Conservation (phyloP, 2,329 filamentous ascomycete species). For the Trichophaea hybrida region DNA sequence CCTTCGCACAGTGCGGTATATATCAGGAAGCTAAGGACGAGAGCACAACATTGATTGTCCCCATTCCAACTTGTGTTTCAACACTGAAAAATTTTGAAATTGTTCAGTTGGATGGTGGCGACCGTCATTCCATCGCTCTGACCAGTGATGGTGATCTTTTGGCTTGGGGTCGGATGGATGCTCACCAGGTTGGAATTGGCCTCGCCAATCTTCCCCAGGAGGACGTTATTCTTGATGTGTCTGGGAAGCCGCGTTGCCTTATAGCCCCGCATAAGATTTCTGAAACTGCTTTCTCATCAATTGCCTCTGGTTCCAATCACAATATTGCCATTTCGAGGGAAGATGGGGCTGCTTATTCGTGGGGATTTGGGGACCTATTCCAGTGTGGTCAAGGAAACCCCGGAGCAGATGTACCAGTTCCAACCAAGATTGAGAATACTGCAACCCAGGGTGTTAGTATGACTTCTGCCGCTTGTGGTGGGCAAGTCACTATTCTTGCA, state of each 20-base stretch:
- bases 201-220: conserved; percentile 42
- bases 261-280: conserved; percentile 48
- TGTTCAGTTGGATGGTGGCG: conserved; percentile 52
- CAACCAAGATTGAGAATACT: conserved; percentile 71
- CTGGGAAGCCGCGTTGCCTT: conserved; percentile 56
- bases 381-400: conserved; percentile 57
- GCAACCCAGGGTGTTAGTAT: conserved; percentile 63
- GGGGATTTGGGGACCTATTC: conserved; percentile 70
- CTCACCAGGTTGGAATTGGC: conserved; percentile 43
- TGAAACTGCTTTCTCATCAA: conserved; percentile 42
- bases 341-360: conserved; percentile 57
- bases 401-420: conserved; percentile 59
- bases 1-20: conserved; percentile 66
- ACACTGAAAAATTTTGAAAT: conserved; percentile 51
- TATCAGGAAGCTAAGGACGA: conserved; percentile 49
- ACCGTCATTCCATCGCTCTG: conserved; percentile 59
- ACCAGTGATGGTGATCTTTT: conserved; percentile 44
- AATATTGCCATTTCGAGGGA: conserved; percentile 50
- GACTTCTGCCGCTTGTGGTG: conserved; percentile 68
- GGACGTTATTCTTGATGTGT: conserved; percentile 49
- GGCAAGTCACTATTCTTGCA: conserved; percentile 61
- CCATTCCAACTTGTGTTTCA: conserved; percentile 54
- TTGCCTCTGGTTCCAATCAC: conserved; percentile 56
- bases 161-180: conserved; percentile 46
- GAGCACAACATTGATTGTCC: conserved; percentile 46